These are phyloP conservation scores for Umbilicus rupestris DNA, from an alignment of 164 flowering plant species.

Conservation along the genomic window DNA sequence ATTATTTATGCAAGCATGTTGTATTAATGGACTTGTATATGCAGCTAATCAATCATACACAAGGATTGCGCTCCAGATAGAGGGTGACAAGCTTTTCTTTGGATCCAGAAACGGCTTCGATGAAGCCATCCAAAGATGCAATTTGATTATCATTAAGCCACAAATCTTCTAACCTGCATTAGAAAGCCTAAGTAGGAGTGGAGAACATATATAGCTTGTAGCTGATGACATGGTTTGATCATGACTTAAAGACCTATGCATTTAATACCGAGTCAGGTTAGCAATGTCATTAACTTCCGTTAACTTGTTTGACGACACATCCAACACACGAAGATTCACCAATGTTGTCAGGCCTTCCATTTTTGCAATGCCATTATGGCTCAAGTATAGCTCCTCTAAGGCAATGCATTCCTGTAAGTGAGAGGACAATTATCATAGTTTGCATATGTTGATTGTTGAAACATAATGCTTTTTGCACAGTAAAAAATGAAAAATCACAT, in stretches of 20 bases:
- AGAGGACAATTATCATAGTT: neutral
- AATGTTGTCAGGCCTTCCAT: slow-evolving; percentile 86
- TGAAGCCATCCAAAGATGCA: slow-evolving; percentile 59
- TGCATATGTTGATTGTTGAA: neutral
- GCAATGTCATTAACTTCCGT: slow-evolving; percentile 60
- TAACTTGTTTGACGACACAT: slow-evolving; percentile 82
- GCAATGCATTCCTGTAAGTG: slow-evolving; percentile 69
- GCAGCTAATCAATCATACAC: slow-evolving; percentile 44
- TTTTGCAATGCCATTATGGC: slow-evolving; percentile 92
- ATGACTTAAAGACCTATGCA: neutral
- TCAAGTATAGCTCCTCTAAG: slow-evolving; percentile 86
- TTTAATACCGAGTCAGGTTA: slow-evolving; percentile 44
- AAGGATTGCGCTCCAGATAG: slow-evolving; percentile 89
- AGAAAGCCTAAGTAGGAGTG: neutral
- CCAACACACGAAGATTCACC: slow-evolving; percentile 74
- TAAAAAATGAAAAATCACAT: neutral
- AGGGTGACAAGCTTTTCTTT: slow-evolving; percentile 75
- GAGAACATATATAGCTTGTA: slow-evolving; percentile 6
- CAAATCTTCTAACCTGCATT: slow-evolving; percentile 80
- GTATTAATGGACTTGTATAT: neutral
- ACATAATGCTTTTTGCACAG: neutral
- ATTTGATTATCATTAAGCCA: slow-evolving; percentile 97
- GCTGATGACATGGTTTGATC: neutral
- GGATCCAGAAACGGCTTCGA: slow-evolving; percentile 65
- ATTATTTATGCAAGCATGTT: no score